Conservation (phyloP, 1,139 yeast species). For the Saccharomyces hybrid region DNA sequence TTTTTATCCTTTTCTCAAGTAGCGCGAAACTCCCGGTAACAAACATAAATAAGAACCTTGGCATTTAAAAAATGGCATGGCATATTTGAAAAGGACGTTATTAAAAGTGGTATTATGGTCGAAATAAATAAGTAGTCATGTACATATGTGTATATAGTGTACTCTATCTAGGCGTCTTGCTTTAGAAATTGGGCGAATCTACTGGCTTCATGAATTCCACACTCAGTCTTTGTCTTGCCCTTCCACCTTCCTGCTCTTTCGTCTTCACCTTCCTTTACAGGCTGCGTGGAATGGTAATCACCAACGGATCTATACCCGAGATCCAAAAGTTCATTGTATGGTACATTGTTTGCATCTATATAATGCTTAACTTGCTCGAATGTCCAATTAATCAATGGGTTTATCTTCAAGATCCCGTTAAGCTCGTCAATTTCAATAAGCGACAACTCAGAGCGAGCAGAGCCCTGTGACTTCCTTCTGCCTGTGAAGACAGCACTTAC, state of each 20-base stretch:
- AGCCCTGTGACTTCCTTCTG: conserved; percentile 86
- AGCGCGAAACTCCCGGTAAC: background rate
- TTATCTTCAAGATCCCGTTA: conserved; percentile 70
- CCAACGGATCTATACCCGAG: conserved; percentile 89
- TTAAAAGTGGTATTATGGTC: background rate
- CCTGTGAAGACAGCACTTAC: conserved; percentile 89
- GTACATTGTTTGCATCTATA: conserved; percentile 63
- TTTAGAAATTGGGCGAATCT: conserved; percentile 55
- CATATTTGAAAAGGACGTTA: background rate
- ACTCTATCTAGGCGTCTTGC: conserved; percentile 6
- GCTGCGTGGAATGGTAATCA: conserved; percentile 91
- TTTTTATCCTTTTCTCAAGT: background rate
- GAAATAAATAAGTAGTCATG: background rate
- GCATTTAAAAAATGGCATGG: too few species aligned
- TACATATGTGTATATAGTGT: background rate
- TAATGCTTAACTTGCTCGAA: conserved; percentile 65
- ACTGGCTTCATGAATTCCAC: conserved; percentile 85
- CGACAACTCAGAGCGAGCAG: conserved; percentile 61
- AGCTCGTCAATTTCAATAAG: conserved; percentile 69
- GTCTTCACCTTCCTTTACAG: conserved; percentile 86
- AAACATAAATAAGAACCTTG: too few species aligned
- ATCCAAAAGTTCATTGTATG: conserved; percentile 77
- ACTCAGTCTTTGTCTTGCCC: conserved; percentile 86
- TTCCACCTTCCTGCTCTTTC: conserved; percentile 97
- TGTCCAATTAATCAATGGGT: conserved; percentile 82